phyloP scores from a whole-genome alignment of 2,329 filamentous ascomycete genomes.

The Acrocalymma vagum region DNA sequence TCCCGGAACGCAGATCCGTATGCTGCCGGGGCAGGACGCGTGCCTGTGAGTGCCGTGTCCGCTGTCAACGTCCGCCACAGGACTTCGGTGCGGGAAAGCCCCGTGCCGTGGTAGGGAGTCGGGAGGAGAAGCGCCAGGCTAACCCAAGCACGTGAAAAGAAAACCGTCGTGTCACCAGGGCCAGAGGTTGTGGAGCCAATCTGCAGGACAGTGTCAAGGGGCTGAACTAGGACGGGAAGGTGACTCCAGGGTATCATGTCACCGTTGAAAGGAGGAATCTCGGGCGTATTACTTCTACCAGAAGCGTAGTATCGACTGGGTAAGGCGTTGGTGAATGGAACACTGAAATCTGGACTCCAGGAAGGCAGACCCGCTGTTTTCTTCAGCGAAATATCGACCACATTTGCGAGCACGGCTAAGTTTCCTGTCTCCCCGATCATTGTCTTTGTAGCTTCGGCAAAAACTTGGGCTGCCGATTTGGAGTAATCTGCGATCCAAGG shows the following conservation, averaged over 20 bases:
- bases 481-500: conserved; percentile 6
- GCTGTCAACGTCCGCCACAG: conserved; percentile 2
- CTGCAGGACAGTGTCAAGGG: neutral
- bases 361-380: neutral
- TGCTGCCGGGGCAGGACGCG: neutral
- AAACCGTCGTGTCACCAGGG: neutral
- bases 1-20: neutral
- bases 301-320: neutral
- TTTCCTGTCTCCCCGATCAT: neutral
- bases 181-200: too few relatives aligned
- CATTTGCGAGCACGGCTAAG: neutral
- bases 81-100: conserved; percentile 1
- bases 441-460: neutral
- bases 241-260: neutral
- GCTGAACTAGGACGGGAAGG: neutral
- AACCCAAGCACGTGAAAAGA: neutral
- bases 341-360: conserved; percentile 4
- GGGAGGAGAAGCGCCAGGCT: neutral
- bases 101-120: neutral
- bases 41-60: neutral
- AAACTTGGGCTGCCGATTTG: neutral
- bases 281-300: too few relatives aligned
- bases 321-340: neutral
- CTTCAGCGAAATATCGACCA: neutral
- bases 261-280: neutral